Base-by-base conservation (phyloP, 83 land plant species). In the Picea abies region DNA sequence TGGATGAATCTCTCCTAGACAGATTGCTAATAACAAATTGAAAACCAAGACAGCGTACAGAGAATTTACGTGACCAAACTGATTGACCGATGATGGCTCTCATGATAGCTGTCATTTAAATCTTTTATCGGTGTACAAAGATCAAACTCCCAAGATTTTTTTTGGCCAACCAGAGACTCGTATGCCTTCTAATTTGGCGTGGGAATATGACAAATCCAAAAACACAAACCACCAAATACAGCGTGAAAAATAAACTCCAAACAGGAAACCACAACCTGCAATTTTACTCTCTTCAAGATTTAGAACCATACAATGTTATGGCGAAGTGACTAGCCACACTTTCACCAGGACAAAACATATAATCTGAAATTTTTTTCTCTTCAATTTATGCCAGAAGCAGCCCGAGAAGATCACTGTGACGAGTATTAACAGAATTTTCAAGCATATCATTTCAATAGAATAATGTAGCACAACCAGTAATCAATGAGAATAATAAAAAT, bases 191-290 rank as follows among this genome's bases (percentile, higher is more conserved):
- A 25, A 58, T 52, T 23, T 56, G 63, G 78, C 60, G n/a, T 22
- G 73, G 29, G 25, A 56, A 60, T 78, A 78, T 56, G 63, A 78
- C 29, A 26, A 65, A 56, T 49, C 39, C 9, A 65, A 58, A n/a
- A 52, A 22, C 10, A 15, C 47, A 44, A 52, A 60, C 79, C 47
- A 26, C 26, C 25, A n/a, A 65, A 65, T 78, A 29, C 63, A 78
- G 63, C 79, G 60, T 58, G 79, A 60, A 78, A 65, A 78, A 78
- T 78, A 26, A 77, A 77, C 79, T 77, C 35, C 61, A 77, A 56
- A 77, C 66, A 63, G 26, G 15, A 60, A 10, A 41, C 47, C 5
- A 19, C 62, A 26, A 23, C 41, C 44, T 58, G 79, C 79, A 77
- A 25, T 26, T 47, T 25, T 77, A 60, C 66, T n/a, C 22, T 63